Evolutionary conservation across 495 filamentous ascomycete species (phyloP), one percentile per base, ranked within the genome.

Genomic region (Talaromyces ruber): DNA sequence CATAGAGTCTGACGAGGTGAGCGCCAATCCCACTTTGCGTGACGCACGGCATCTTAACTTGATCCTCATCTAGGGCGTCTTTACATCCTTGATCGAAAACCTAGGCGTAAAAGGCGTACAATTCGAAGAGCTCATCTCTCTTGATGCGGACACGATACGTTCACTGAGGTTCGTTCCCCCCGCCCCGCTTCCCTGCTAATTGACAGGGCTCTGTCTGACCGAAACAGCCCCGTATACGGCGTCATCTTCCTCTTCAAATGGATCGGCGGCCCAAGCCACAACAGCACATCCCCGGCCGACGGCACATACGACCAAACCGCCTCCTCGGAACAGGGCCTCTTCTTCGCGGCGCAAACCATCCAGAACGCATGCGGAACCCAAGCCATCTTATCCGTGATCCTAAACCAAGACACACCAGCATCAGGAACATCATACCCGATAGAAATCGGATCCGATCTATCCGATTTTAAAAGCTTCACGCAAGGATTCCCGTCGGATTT

Each of bases 241-340:
- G 92, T 98, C 65, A 97, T 99, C 72, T 98, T 99, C 78, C 91
- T 99, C 72, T 99, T 99, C 86, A 98, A 97, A 80, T 99, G 90
- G 78, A 91, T 88, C 24, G 90, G 88, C 50, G 88, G 90, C 72
- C 79, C 85, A 61, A 84, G 83, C 59, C 82, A 83, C 66, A 79
- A 81, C 51, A 70, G 76, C 45, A 73, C 78, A 61, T 81, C 83
- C 22, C 88, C 90, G 45, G 72, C 79, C 43, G 89, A 96, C 71
- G 93, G 94, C 56, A 80, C 73, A 51, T 96, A 90, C 75, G 93
- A 97, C 76, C 76, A 79, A 62, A 81, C 78, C 11, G 89, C 92
- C 1, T 59, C 67, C 53, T 53, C 58, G 29, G 76, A 87, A 3
- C 85, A 91, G 65, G 78, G 80, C 59, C 76, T 97, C 67, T 99